Evolutionary conservation across 2,329 filamentous ascomycete genomes (phyloP).

Genomic region (Eutypella sp.): DNA sequence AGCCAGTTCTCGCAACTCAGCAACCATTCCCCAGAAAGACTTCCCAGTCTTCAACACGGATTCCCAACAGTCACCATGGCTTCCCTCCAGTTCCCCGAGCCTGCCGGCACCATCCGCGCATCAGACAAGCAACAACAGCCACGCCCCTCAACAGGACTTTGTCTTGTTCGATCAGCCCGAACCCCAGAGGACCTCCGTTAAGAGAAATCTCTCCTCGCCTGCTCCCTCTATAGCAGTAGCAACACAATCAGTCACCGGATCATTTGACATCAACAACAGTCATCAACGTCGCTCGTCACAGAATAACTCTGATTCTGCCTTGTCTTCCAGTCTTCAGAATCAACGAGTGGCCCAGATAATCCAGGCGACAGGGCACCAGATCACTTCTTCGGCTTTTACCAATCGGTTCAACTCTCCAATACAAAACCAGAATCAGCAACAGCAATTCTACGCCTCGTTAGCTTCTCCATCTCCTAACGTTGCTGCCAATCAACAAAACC

Average conservation of each 20-base stretch:
- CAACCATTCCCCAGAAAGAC: conserved; percentile 61
- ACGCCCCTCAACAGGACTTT: conserved; percentile 65
- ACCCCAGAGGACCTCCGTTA: conserved; percentile 39
- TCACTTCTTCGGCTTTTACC: conserved; percentile 48
- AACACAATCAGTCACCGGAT: conserved; percentile 36
- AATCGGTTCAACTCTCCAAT: conserved; percentile 53
- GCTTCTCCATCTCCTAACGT: conserved; percentile 56
- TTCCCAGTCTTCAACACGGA: conserved; percentile 77
- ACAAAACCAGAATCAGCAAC: conserved; percentile 35
- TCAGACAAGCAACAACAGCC: conserved; percentile 46
- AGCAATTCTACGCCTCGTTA: conserved; percentile 62
- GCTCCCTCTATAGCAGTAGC: no score
- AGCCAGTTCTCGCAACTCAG: conserved; percentile 52
- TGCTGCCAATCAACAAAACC: conserved; percentile 51
- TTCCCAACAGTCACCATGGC: conserved; percentile 72
- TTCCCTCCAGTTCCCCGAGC: conserved; percentile 62
- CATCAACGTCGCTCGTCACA: conserved; percentile 45
- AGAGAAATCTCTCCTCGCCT: conserved; percentile 38
- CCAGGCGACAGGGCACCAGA: conserved; percentile 51
- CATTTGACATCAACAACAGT: conserved; percentile 29
- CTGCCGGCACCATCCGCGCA: conserved; percentile 59
- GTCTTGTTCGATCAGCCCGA: conserved; percentile 63
- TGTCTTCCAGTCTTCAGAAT: conserved; percentile 45
- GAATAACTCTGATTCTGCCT: conserved; percentile 31
- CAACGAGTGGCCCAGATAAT: conserved; percentile 56